Conservation (phyloP, 2,329 filamentous ascomycete species). For the Alternaria conjuncta region DNA sequence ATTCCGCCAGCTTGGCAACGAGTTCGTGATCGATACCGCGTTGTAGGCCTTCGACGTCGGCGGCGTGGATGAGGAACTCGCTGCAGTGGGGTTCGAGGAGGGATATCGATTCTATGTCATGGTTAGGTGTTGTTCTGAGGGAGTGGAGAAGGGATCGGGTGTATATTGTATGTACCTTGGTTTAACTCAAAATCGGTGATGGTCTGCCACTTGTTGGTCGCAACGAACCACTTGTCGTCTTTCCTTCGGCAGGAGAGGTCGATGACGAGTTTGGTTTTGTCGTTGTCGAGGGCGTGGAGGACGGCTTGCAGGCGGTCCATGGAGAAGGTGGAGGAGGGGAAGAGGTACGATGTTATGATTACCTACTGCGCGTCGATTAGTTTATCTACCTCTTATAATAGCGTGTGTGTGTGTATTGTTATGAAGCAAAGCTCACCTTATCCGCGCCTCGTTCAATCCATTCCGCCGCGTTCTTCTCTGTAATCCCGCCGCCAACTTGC, state of each 20-base stretch:
- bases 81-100: constrained; percentile 89
- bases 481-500: constrained; percentile 95
- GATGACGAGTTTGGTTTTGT: constrained; percentile 85
- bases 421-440: constrained; percentile 67
- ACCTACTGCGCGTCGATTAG: constrained; percentile 66
- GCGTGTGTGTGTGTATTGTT: neutral
- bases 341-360: constrained; percentile 95
- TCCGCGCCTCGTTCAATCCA: constrained; percentile 91
- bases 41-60: constrained; percentile 94
- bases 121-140: neutral
- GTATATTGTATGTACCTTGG: constrained; percentile 64
- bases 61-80: constrained; percentile 96
- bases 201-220: constrained; percentile 99
- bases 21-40: constrained; percentile 87
- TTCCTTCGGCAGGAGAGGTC: constrained; percentile 88
- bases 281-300: constrained; percentile 72
- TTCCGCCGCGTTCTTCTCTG: constrained; percentile 77
- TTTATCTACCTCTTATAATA: neutral
- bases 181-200: constrained; percentile 96
- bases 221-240: constrained; percentile 86
- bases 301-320: constrained; percentile 76
- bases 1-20: constrained; percentile 76
- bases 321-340: constrained; percentile 83
- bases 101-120: constrained; percentile 72
- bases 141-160: neutral